A percentile compares a stretch with the other conserved stretches of the same genome.
Evolutionary conservation across 768 basidiomycete genomes (phyloP).

Genomic region (Amanita subjunquillea): DNA sequence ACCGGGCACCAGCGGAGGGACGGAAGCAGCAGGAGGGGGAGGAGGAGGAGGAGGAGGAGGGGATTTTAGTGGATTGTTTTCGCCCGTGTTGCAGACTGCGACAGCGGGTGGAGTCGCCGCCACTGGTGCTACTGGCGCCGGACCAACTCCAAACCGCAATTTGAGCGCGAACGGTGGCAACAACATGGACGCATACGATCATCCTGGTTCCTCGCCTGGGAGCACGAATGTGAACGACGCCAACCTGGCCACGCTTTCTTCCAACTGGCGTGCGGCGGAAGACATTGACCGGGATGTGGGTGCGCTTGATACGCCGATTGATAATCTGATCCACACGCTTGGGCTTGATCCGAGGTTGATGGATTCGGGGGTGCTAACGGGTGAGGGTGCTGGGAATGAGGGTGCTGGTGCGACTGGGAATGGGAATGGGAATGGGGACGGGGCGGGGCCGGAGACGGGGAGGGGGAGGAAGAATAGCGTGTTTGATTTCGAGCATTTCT

Average conservation of each 20-base stretch:
- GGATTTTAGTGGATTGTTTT: neutral
- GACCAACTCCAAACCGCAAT: too few relatives aligned
- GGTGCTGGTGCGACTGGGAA: neutral
- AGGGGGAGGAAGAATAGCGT: neutral
- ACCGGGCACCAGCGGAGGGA: neutral
- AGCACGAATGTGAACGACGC: neutral
- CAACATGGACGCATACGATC: neutral
- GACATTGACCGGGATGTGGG: conserved; percentile 71
- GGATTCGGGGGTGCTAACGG: conserved; percentile 3
- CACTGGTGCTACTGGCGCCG: neutral
- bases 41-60: too few relatives aligned
- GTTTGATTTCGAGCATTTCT: conserved; percentile 1
- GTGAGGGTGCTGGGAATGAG: neutral
- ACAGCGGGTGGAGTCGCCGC: neutral
- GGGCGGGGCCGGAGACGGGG: neutral
- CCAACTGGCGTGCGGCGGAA: conserved; percentile 49
- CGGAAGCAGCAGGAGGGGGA: too few relatives aligned
- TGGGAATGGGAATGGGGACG: neutral
- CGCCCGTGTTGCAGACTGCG: neutral
- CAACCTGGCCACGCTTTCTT: conserved; percentile 18
- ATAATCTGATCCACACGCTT: conserved; percentile 61
- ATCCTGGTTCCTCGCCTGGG: too few relatives aligned
- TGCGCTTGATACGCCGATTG: conserved; percentile 55
- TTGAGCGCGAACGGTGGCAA: neutral
- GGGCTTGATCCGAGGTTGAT: conserved; percentile 46